Evolutionary conservation across 768 basidiomycete genomes (phyloP).

Genomic region (Lactifluus pinguis): DNA sequence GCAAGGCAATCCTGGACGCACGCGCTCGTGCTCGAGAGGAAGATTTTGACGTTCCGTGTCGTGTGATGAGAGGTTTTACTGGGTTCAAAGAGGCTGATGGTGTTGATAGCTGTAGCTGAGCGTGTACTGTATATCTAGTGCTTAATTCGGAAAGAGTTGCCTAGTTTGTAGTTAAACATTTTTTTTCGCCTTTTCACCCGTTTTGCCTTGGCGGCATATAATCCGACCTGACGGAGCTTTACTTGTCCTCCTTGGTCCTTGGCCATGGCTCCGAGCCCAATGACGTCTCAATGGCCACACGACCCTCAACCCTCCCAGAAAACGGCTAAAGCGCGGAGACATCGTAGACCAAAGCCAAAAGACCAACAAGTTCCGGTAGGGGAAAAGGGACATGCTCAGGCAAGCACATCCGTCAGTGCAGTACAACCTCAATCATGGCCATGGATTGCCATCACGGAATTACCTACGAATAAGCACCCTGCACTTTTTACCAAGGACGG

Average conservation of each 20-base stretch:
- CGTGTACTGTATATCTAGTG: background rate
- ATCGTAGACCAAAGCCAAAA: constrained; percentile 34
- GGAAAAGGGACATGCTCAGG: constrained; percentile 14
- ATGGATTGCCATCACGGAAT: constrained; percentile 67
- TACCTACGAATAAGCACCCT: constrained; percentile 50
- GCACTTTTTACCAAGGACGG: constrained; percentile 86
- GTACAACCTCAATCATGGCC: constrained; percentile 35
- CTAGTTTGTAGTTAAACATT: background rate
- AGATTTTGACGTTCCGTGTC: constrained; percentile 45
- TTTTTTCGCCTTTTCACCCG: background rate
- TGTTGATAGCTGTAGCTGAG: constrained; percentile 4
- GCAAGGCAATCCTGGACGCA: constrained; percentile 53
- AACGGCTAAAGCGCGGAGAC: constrained; percentile 10
- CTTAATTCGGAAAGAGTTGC: constrained; percentile 8
- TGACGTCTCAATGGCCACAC: background rate
- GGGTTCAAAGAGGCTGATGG: constrained; percentile 38
- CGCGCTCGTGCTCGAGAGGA: constrained; percentile 38
- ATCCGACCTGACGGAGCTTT: background rate
- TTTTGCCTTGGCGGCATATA: background rate
- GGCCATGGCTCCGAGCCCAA: constrained; percentile 4
- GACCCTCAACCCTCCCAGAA: background rate
- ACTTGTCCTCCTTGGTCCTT: background rate
- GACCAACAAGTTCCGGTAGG: constrained; percentile 22
- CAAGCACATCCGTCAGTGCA: constrained; percentile 16
- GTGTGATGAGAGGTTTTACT: constrained; percentile 50